Evolutionary conservation across 2,329 filamentous ascomycete species (phyloP), one percentile per base, ranked within the genome.

Genomic region (Cercospora nicotianae): DNA sequence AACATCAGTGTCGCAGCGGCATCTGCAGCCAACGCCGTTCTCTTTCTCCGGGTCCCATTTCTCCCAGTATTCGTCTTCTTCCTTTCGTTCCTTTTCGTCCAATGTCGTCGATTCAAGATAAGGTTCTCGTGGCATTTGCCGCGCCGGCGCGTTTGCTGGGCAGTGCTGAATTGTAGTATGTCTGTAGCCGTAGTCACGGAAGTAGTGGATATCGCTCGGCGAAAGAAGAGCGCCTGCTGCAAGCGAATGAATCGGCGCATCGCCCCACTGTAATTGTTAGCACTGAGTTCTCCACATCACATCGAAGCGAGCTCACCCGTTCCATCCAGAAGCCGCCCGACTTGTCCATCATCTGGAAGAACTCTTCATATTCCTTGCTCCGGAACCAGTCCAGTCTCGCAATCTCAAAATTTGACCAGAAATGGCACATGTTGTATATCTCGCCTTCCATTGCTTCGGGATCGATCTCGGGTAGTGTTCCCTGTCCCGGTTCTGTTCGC

Each of bases 381-480:
- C 95, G 89, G 87, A 98, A 98, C 89, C 93, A 99, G 82, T 92
- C 91, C 69, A 99, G 87, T 68, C 90, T 89, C 13, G 95, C 95
- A 82, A 99, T 99, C 81, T 99, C 95, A 74, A 99, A 99, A 80
- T 99, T 99, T 80, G 93, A 97, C 95, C 95, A 99, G 84, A 97
- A 99, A 84, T 99, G 95, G 80, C 95, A 99, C 95, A 99, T 99
- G 83, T 99, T 99, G 85, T 99, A 99, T 75, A 90, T 92, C 80
- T 99, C 95, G 71, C 93, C 93, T 78, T 98, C 94, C 95, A 99
- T 99, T 51, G 90, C 87, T 77, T 98, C 94, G 0, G 91, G 89
- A 76, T 98, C 93, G 66, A 97, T 91, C 51, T 95, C 89, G 31
- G 90, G 89, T n/a, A 93, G 82, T 36, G 86, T 86, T 70, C 89